Evolutionary conservation across 257 asterid genomes (phyloP).

Genomic region (Knoxia roxburghii): DNA sequence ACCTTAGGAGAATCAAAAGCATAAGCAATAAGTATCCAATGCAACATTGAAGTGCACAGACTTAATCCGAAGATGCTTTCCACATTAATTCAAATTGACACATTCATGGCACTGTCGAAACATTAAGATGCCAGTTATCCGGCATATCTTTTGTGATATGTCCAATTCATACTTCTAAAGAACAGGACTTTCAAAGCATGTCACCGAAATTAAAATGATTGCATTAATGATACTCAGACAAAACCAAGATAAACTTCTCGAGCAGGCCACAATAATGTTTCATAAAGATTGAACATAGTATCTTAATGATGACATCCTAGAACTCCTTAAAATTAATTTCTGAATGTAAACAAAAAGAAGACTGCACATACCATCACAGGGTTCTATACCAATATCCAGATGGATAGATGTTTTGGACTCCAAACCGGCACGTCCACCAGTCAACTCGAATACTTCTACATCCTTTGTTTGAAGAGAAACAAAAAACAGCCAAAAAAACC

Average conservation of each 20-base stretch:
- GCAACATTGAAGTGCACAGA: background rate
- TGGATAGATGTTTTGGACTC: conserved; percentile 17
- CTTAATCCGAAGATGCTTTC: background rate
- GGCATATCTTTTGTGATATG: background rate
- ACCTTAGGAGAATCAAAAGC: background rate
- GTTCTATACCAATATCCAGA: conserved; percentile 31
- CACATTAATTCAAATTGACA: background rate
- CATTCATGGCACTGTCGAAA: background rate
- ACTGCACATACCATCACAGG: conserved; percentile 39
- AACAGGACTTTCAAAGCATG: background rate
- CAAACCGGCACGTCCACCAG: conserved; percentile 32
- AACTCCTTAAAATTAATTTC: background rate
- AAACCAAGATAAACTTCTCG: background rate
- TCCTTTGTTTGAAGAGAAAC: conserved; percentile 26
- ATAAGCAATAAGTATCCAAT: background rate
- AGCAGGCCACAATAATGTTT: background rate
- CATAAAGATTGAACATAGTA: background rate
- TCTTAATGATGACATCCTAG: conserved; percentile 9
- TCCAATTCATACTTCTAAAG: background rate
- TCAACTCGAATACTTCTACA: conserved; percentile 30
- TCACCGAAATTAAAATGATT: background rate
- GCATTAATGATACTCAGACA: background rate
- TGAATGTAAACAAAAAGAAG: background rate
- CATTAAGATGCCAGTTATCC: background rate
- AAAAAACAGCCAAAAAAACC: too few species aligned